Evolutionary conservation across 805 yeast genomes (phyloP).

Genomic region (Gaillardinia entomophila): DNA sequence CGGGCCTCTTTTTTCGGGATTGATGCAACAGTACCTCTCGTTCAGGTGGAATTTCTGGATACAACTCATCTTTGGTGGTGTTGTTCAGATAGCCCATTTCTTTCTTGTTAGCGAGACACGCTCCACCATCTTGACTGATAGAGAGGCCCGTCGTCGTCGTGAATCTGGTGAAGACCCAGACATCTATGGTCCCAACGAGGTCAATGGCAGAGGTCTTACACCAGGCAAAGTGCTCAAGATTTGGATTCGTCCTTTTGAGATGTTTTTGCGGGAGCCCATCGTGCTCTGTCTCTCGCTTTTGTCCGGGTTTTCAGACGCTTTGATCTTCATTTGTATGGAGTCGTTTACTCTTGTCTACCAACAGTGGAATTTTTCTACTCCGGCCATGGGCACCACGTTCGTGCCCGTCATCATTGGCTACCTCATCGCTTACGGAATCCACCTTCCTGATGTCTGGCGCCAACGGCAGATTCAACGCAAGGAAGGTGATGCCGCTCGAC

Average conservation of each 20-base stretch:
- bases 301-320: conserved; percentile 37
- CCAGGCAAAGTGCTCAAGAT: conserved; percentile 18
- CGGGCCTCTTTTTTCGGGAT: conserved; percentile 25
- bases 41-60: conserved; percentile 26
- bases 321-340: conserved; percentile 35
- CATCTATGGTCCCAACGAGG: conserved; percentile 31
- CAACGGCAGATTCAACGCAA: conserved; percentile 16
- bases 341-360: conserved; percentile 25
- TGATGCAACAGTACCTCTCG: conserved; percentile 11
- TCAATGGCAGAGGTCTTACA: conserved; percentile 12
- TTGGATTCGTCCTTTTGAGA: conserved; percentile 35
- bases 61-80: conserved; percentile 31
- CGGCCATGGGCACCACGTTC: conserved; percentile 26
- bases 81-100: conserved; percentile 26
- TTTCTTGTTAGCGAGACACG: conserved; percentile 32
- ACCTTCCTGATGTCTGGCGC: conserved; percentile 27
- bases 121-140: conserved; percentile 24
- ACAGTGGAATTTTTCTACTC: conserved; percentile 30
- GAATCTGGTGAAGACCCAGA: conserved; percentile 24
- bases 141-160: conserved; percentile 31
- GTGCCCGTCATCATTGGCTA: conserved; percentile 30
- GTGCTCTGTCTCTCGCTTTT: conserved; percentile 32
- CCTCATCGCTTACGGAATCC: conserved; percentile 27
- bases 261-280: conserved; percentile 34
- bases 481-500: conserved; percentile 20